phyloP scores from a whole-genome alignment of 2,329 filamentous ascomycete species.

The Colletotrichum sojae region DNA sequence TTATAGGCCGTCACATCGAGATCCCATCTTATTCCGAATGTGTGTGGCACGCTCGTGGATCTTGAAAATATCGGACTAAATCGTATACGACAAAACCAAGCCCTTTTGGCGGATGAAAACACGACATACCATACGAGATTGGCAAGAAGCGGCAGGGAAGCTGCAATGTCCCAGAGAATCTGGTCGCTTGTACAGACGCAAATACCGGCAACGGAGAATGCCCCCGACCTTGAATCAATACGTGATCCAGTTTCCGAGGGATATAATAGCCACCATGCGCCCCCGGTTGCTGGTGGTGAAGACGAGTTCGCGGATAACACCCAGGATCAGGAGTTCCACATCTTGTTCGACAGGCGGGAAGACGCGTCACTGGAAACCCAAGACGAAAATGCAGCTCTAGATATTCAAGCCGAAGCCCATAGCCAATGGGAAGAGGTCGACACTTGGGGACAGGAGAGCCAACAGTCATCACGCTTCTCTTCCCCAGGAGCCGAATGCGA shows the following conservation, averaged over 20 bases:
- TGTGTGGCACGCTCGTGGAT: conserved; percentile 4
- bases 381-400: not conserved
- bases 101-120: not conserved
- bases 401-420: too few relatives aligned
- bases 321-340: not conserved
- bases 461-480: too few relatives aligned
- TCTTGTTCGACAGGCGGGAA: not conserved
- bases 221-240: not conserved
- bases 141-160: not conserved
- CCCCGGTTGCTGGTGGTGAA: not conserved
- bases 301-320: not conserved
- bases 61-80: not conserved
- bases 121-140: not conserved
- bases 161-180: not conserved
- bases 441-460: too few relatives aligned
- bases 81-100: not conserved
- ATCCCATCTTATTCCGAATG: conserved; percentile 6
- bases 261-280: too few relatives aligned
- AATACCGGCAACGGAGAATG: not conserved
- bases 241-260: too few relatives aligned
- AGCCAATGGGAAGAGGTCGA: too few relatives aligned
- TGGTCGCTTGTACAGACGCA: not conserved
- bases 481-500: too few relatives aligned
- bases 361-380: not conserved
- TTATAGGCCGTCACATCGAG: conserved; percentile 3